Evolutionary conservation across 2,329 filamentous ascomycete genomes (phyloP).

Genomic region (Aspergillus clavatus): DNA sequence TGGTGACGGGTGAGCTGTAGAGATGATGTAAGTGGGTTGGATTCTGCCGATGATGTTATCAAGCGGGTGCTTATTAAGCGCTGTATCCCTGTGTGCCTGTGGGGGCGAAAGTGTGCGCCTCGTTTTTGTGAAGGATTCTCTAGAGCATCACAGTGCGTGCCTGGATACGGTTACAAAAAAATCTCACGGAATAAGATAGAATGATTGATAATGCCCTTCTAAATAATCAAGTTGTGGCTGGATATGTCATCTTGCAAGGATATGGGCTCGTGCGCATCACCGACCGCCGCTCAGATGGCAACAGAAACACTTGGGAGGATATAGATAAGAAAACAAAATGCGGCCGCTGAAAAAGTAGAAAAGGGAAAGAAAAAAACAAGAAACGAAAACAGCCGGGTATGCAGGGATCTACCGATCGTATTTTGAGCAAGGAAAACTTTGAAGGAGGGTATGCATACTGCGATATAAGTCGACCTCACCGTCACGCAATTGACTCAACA

Average conservation of each 20-base stretch:
- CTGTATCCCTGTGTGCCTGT: too few relatives aligned
- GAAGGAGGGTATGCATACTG: slow-evolving; percentile 79
- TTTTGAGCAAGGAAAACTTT: slow-evolving; percentile 72
- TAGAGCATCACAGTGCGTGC: too few relatives aligned
- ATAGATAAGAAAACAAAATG: background rate
- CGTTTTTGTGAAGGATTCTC: too few relatives aligned
- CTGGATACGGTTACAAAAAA: too few relatives aligned
- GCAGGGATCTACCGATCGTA: slow-evolving; percentile 48
- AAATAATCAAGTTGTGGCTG: too few relatives aligned
- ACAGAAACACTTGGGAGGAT: background rate
- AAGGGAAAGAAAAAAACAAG: background rate
- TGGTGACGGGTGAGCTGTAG: too few relatives aligned
- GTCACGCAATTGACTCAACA: background rate
- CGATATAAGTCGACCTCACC: slow-evolving; percentile 3
- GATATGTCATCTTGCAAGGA: too few relatives aligned
- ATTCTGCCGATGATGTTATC: background rate
- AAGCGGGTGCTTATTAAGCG: background rate
- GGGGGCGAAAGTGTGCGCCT: too few relatives aligned
- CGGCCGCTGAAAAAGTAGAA: background rate
- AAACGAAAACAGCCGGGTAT: background rate
- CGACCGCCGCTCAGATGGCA: background rate
- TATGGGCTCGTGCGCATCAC: too few relatives aligned
- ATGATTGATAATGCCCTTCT: too few relatives aligned
- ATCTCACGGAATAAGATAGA: too few relatives aligned
- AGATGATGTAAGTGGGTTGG: background rate